Evolutionary conservation across 208 protist species (phyloP), one percentile per base, ranked within the genome.

Genomic region (Leishmania arabica): DNA sequence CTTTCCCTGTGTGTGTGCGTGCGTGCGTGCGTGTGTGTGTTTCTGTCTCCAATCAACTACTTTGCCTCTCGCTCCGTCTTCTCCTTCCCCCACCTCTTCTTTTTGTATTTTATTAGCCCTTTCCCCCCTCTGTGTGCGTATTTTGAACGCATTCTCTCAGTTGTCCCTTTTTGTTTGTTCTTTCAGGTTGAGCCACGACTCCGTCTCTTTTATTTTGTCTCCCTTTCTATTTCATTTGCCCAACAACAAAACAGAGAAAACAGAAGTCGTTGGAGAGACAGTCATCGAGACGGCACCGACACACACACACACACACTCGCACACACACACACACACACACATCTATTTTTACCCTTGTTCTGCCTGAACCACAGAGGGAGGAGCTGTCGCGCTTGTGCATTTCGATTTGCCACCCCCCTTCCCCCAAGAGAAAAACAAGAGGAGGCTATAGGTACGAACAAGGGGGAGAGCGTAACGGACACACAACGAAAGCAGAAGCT

Each of bases 151-250:
- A 42, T 74, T 42, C 62, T 77, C 45, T 75, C 51, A 13, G 77
- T 64, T 72, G 54, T 74, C 17, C 60, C 62, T 77, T 4, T 37
- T 47, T 65, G 9, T 84, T 84, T 49, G 7, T 19, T 49, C 3
- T 40, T 37, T 58, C n/a, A 34, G 19, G 11, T 75, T 66, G 49
- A 53, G 11, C 69, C 65, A 70, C 65, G 24, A 37, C 65, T 27
- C 19, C 24, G 65, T 70, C 65, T 45, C 34, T 45, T 45, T 11
- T 42, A 24, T 45, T 37, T 49, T 40, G 15, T 47, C 17, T 70
- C 49, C 72, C 31, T 62, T 60, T 79, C 65, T 45, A n/a, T 17
- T 47, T 70, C 3, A 21, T 45, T 40, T 27, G 37, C 19, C 34
- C 37, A 70, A 45, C 11, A 27, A 27, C 15, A 19, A 21, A 70